These are phyloP conservation scores for Stachybotrys echinatus DNA, from an alignment of 2,329 filamentous ascomycete genomes.

Conservation along the genomic window DNA sequence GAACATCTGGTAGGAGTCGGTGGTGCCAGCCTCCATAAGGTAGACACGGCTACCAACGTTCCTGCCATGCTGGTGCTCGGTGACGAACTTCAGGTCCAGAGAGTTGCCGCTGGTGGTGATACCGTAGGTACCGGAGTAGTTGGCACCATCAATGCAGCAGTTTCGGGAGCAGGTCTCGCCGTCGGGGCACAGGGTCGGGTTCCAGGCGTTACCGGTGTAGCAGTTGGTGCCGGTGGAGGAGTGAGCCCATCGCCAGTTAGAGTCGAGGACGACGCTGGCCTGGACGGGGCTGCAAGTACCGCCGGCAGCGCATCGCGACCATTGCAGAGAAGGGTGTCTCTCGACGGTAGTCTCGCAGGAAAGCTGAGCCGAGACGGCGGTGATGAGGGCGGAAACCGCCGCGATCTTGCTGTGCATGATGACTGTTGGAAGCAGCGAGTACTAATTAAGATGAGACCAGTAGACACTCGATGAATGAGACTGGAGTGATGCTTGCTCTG, in stretches of 20 bases:
- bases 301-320: conserved; percentile 42
- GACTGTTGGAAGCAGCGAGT: background rate
- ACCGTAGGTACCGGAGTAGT: conserved; percentile 43
- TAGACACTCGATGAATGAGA: background rate
- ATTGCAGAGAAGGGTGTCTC: conserved; percentile 44
- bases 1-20: conserved; percentile 57
- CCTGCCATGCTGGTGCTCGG: conserved; percentile 35
- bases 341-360: conserved; percentile 39
- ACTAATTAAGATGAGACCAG: background rate
- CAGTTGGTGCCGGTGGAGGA: conserved; percentile 39
- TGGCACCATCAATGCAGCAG: conserved; percentile 45
- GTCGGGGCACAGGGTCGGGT: conserved; percentile 28
- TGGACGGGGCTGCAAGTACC: conserved; percentile 39
- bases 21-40: conserved; percentile 45
- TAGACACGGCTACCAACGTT: conserved; percentile 52
- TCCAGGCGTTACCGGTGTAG: conserved; percentile 44
- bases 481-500: background rate
- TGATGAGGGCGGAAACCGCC: conserved; percentile 8
- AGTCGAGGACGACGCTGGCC: conserved; percentile 46
- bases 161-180: conserved; percentile 35
- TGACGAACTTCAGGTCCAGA: conserved; percentile 50
- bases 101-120: conserved; percentile 42
- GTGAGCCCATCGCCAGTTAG: conserved; percentile 56
- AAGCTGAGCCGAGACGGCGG: conserved; percentile 33
- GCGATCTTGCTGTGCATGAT: conserved; percentile 15